A percentile compares a stretch with the other conserved stretches of the same genome.
Conservation (phyloP, 2,329 filamentous ascomycete species). For the Alternaria atra region DNA sequence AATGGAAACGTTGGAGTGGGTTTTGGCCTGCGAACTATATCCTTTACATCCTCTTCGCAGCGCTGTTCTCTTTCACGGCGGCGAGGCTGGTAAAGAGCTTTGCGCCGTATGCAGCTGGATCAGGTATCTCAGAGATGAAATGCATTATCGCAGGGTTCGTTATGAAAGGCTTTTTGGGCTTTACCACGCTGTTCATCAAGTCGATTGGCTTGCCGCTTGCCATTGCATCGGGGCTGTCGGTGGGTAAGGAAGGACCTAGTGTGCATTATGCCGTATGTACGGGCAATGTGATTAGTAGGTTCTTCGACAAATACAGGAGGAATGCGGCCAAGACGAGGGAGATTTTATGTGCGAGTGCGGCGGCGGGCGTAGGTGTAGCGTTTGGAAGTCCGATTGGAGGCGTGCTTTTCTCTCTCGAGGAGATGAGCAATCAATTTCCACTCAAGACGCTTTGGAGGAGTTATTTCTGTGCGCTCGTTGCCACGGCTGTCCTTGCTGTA, state of each 20-base stretch:
- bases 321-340: slow-evolving; percentile 96
- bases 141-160: slow-evolving; percentile 98
- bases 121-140: slow-evolving; percentile 98
- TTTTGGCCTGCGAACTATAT: slow-evolving; percentile 83
- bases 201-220: slow-evolving; percentile 88
- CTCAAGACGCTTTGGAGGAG: slow-evolving; percentile 98
- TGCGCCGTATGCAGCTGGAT: slow-evolving; percentile 94
- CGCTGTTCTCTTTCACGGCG: slow-evolving; percentile 81
- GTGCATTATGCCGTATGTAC: slow-evolving; percentile 99
- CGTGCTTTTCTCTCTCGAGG: slow-evolving; percentile 94
- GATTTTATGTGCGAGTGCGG: slow-evolving; percentile 92
- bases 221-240: slow-evolving; percentile 91
- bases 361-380: slow-evolving; percentile 92
- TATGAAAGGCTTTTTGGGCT: slow-evolving; percentile 97
- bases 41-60: slow-evolving; percentile 86
- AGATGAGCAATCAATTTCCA: slow-evolving; percentile 97
- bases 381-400: slow-evolving; percentile 98
- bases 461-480: slow-evolving; percentile 96
- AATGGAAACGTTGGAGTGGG: slow-evolving; percentile 90
- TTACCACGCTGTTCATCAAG: slow-evolving; percentile 93
- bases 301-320: slow-evolving; percentile 90
- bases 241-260: slow-evolving; percentile 96
- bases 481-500: slow-evolving; percentile 85
- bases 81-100: slow-evolving; percentile 88
- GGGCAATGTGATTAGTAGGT: slow-evolving; percentile 91